Evolutionary conservation across 2,329 filamentous ascomycete genomes (phyloP).

Genomic region (Albifimbria verrucaria): DNA sequence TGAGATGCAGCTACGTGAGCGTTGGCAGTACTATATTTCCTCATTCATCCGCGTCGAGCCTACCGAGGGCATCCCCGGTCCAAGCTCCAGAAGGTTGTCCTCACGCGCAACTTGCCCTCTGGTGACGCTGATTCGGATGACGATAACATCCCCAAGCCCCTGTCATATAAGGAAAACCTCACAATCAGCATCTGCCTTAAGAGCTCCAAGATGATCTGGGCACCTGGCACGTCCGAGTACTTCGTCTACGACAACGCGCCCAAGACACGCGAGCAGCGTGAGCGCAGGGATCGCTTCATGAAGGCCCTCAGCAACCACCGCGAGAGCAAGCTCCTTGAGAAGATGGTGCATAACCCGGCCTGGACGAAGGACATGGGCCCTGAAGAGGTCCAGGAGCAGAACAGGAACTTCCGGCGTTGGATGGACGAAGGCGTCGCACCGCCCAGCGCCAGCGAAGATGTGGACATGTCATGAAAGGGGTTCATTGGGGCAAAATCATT

Average conservation of each 20-base stretch:
- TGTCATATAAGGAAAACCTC: slow-evolving; percentile 65
- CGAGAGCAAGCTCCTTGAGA: slow-evolving; percentile 69
- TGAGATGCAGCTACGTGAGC: slow-evolving; percentile 76
- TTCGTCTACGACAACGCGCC: slow-evolving; percentile 69
- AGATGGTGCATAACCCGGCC: slow-evolving; percentile 76
- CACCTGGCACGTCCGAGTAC: slow-evolving; percentile 66
- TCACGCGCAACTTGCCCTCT: slow-evolving; percentile 67
- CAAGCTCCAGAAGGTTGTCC: slow-evolving; percentile 64
- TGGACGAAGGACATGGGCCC: slow-evolving; percentile 79
- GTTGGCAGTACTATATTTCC: slow-evolving; percentile 95
- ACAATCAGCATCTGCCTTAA: slow-evolving; percentile 72
- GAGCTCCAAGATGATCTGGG: slow-evolving; percentile 77
- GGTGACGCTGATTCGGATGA: slow-evolving; percentile 62
- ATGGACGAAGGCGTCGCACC: slow-evolving; percentile 45
- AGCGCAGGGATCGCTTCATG: slow-evolving; percentile 47
- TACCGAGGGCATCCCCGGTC: slow-evolving; percentile 73
- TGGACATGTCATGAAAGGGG: slow-evolving; percentile 26
- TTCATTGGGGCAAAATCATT: no score
- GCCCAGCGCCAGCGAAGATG: slow-evolving; percentile 26
- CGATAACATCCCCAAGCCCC: slow-evolving; percentile 56
- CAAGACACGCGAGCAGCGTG: slow-evolving; percentile 63
- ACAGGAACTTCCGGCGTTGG: slow-evolving; percentile 60
- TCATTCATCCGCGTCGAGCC: slow-evolving; percentile 86
- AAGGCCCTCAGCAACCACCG: slow-evolving; percentile 58
- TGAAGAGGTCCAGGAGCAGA: slow-evolving; percentile 71